Percentiles rank a stretch among this genome's conserved stretches.
Evolutionary conservation across 2,329 filamentous ascomycete species (phyloP).

Genomic region (Cordyceps militaris): DNA sequence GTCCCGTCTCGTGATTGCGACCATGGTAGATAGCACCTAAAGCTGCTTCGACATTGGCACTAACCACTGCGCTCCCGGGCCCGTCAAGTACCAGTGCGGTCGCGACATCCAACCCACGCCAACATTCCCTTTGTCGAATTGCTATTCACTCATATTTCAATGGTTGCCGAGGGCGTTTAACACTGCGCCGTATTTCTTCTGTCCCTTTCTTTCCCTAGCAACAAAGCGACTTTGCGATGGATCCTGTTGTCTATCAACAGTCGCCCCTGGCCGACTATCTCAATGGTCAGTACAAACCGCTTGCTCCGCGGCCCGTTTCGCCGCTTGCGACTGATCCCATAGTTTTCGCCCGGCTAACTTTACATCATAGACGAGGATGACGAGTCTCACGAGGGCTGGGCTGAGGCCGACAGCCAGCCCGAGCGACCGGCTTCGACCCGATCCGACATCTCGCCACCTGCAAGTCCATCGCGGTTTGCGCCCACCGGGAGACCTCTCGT

Average conservation of each 20-base stretch:
- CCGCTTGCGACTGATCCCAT: background rate
- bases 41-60: background rate
- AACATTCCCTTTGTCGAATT: conserved; percentile 4
- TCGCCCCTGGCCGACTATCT: conserved; percentile 85
- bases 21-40: conserved; percentile 4
- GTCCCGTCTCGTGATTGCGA: conserved; percentile 1
- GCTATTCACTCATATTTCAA: background rate
- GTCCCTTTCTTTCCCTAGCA: background rate
- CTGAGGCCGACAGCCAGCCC: conserved; percentile 32
- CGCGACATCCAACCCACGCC: background rate
- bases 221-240: conserved; percentile 49
- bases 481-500: conserved; percentile 49
- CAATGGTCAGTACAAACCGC: conserved; percentile 54
- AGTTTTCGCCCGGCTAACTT: background rate
- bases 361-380: conserved; percentile 38
- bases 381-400: conserved; percentile 39
- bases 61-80: background rate
- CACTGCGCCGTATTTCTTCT: background rate
- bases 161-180: background rate
- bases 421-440: conserved; percentile 24
- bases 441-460: conserved; percentile 39
- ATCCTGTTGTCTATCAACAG: conserved; percentile 79
- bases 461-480: conserved; percentile 46
- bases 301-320: background rate
- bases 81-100: conserved; percentile 6